These are phyloP conservation scores for Saccharomycopsis olivae DNA, from an alignment of 805 yeast genomes.

Conservation along the genomic window DNA sequence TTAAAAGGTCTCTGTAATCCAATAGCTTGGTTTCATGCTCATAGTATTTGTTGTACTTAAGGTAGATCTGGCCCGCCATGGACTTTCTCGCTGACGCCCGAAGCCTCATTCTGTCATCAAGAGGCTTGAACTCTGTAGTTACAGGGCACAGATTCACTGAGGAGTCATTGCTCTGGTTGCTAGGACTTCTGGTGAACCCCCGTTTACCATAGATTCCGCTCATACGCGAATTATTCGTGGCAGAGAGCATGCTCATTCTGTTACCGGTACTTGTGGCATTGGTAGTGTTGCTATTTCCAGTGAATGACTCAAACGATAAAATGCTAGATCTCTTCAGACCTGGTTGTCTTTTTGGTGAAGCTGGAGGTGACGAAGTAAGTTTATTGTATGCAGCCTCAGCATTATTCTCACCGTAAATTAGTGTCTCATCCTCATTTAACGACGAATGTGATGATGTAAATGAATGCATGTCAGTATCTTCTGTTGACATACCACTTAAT, in stretches of 20 bases:
- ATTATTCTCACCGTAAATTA: neutral
- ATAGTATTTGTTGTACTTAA: slow-evolving; percentile 5
- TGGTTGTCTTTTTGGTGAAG: slow-evolving; percentile 18
- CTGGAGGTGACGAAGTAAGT: slow-evolving; percentile 5
- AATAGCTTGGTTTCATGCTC: slow-evolving; percentile 1
- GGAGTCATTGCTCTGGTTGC: slow-evolving; percentile 1
- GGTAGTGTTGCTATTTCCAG: neutral
- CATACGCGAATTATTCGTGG: neutral
- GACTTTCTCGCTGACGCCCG: slow-evolving; percentile 1
- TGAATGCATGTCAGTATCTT: neutral
- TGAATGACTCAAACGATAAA: slow-evolving; percentile 19
- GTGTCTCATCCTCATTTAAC: slow-evolving; percentile 2
- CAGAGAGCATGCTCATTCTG: slow-evolving; percentile 7
- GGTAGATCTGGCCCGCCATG: slow-evolving; percentile 8
- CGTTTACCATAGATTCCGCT: slow-evolving; percentile 1
- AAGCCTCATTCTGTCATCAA: slow-evolving; percentile 4
- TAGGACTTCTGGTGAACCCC: neutral
- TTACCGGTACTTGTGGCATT: slow-evolving; percentile 1
- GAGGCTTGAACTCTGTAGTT: slow-evolving; percentile 5
- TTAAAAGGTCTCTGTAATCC: slow-evolving; percentile 6
- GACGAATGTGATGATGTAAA: slow-evolving; percentile 8
- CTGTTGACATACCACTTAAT: slow-evolving; percentile 3
- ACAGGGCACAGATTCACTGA: slow-evolving; percentile 9
- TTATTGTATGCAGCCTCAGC: neutral
- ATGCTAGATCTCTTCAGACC: slow-evolving; percentile 33